Base-by-base conservation (phyloP, 345 rosid species). In the Hevea brasiliensis region DNA sequence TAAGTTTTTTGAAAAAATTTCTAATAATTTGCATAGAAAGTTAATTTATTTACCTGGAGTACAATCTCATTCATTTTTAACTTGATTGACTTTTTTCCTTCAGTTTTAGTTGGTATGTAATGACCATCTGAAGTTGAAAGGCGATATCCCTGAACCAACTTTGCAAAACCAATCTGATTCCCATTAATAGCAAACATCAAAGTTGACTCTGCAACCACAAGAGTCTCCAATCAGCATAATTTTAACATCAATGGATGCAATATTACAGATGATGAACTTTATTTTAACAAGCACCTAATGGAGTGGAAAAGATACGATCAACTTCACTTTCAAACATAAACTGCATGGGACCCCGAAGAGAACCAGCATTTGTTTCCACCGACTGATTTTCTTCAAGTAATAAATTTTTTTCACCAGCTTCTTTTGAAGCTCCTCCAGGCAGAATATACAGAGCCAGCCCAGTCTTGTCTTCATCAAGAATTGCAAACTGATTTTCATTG, bases 381-480 rank as follows among this genome's bases (percentile, higher is more conserved):
- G 88, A 70, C 79, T 85, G 89, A 67, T 81, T 85, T 70, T 85
- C 87, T 45, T 89, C 95, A 68, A 83, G 71, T 68, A 86, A 82
- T 69, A 85, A 79, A 70, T 86, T 82, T 74, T 85, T 87, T 76
- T 86, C 92, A 71, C 83, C 85, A 61, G 81, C 84, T 77, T 87
- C 91, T 24, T 85, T 82, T 60, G 84, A 81, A 61, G 82, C 85
- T 62, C 81, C 85, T 75, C 94, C 97, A 27, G 91, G 89, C 56
- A 95, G 88, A 80, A 90, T 74, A 72, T 87, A 95, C 75, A 95
- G 74, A 65, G 87, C 83, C 74, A 92, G 82, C 67, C 92, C 97
- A 63, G 96, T 88, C 85, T 84, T 95, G 84, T 95, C 99, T 76
- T 89, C 92, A 69, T 91, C 99, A 72, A 95, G 98, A 84, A 92